Base-by-base conservation (phyloP, 1,284 basidiomycete species). In the Tylopilus orsonianus region DNA sequence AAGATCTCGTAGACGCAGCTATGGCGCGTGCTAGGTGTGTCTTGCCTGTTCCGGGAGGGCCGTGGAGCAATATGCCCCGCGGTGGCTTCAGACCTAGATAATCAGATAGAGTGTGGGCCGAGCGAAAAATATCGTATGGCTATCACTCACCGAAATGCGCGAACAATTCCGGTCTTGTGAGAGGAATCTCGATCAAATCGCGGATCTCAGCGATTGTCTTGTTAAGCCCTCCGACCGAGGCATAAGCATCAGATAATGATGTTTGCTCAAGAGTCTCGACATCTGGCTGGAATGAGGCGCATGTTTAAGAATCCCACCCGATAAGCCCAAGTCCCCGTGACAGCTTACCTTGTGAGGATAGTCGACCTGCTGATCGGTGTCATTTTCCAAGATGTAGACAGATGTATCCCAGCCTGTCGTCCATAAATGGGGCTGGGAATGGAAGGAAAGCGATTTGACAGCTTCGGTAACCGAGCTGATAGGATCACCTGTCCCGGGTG, bases 31-130 rank as follows among this genome's bases (percentile, higher is more conserved):
- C 93, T 2, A 97, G 75, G 56, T 95, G 91, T 0, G 95, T 97
- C 71, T 97, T 97, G 12, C 94, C 94, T 5, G 94, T 97, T 18
- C 94, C 94, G 1, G 94, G 92, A 14, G 93, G 93, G 13, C 94
- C 94, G 66, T 96, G 87, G 1, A 97, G 79, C 5, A 97, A 77
- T 34, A 97, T 85, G 8, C 94, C 94, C 40, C 89, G 82, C 8
- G 93, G 93, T 12, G 94, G 93, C 57, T 90, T 93, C 22, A 97
- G 75, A 16, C 87, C 89, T 91, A 57, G 19, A 41, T 50, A 46
- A 49, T 44, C 52, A 39, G 52, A 39, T 23, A 50, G 37, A 41
- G 45, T 33, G 27, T 44, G 41, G 44, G 35, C 44, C 53, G 44
- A 44, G 59, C 42, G 3, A 22, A 32, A 43, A 40, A 33, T 16